phyloP scores from a whole-genome alignment of 495 filamentous ascomycete genomes.

The Penicillium paradoxum region DNA sequence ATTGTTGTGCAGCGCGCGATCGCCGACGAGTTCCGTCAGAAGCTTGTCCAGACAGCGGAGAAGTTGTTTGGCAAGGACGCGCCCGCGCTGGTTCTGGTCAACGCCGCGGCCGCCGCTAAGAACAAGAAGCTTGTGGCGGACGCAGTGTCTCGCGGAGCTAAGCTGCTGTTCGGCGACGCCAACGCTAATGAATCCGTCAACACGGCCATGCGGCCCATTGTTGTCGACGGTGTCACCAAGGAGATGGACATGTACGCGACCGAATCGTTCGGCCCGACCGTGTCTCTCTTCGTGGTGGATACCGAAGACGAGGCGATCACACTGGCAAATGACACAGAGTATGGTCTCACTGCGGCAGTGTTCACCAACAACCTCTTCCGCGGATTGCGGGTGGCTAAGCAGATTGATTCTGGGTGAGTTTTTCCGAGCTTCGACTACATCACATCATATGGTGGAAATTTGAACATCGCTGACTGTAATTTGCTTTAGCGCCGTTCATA shows the following conservation, averaged over 20 bases:
- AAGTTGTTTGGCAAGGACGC: conserved; percentile 45
- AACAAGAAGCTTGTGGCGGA: conserved; percentile 62
- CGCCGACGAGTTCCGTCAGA: conserved; percentile 58
- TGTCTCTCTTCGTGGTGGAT: conserved; percentile 48
- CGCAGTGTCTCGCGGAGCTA: conserved; percentile 65
- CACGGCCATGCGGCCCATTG: conserved; percentile 64
- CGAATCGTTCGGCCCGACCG: conserved; percentile 80
- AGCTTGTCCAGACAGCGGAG: conserved; percentile 41
- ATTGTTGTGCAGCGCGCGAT: conserved; percentile 75
- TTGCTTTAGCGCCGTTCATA: conserved; percentile 63
- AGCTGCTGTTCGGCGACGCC: conserved; percentile 55
- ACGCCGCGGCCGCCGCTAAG: conserved; percentile 55
- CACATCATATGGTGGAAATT: not conserved
- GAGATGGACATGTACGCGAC: conserved; percentile 79
- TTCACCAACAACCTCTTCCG: conserved; percentile 47
- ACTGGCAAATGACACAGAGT: conserved; percentile 50
- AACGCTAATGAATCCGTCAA: conserved; percentile 39
- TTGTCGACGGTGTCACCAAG: conserved; percentile 63
- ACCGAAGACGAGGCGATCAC: conserved; percentile 46
- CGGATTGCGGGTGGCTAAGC: conserved; percentile 42
- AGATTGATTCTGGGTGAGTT: conserved; percentile 47
- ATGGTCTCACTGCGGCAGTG: conserved; percentile 45
- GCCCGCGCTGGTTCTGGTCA: conserved; percentile 58
- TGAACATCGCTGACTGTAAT: not conserved
- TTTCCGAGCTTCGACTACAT: not conserved